Conservation (phyloP, 176 grass and related monocot species). For the Eleusine coracana region DNA sequence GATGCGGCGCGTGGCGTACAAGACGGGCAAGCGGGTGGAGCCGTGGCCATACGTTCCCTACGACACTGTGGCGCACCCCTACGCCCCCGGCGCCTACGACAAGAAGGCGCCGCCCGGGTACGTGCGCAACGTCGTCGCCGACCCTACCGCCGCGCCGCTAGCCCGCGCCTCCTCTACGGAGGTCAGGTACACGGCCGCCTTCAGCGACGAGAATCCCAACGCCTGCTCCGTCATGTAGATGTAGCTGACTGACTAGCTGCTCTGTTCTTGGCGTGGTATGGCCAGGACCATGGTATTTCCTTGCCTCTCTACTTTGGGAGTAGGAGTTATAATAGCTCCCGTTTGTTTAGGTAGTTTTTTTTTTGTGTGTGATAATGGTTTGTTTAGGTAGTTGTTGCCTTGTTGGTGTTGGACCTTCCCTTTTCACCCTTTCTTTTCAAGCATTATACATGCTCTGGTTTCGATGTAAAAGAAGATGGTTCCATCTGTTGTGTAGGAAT, state of each 20-base stretch:
- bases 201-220: slow-evolving; percentile 95
- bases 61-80: slow-evolving; percentile 74
- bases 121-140: slow-evolving; percentile 63
- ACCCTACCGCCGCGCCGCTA: slow-evolving; percentile 68
- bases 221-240: slow-evolving; percentile 69
- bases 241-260: neutral
- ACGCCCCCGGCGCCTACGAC: slow-evolving; percentile 82
- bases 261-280: neutral
- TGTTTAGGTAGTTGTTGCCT: neutral
- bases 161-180: slow-evolving; percentile 73
- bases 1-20: slow-evolving; percentile 59
- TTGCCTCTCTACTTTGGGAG: neutral
- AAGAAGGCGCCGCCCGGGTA: slow-evolving; percentile 70
- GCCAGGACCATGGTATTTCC: neutral
- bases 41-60: slow-evolving; percentile 87
- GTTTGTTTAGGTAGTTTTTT: too few species aligned
- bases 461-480: neutral
- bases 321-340: neutral
- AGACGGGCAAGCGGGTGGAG: slow-evolving; percentile 80
- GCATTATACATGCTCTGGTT: neutral
- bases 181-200: slow-evolving; percentile 60
- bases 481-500: neutral
- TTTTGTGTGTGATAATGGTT: neutral
- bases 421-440: neutral
- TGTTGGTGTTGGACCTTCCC: neutral